phyloP scores from a whole-genome alignment of 495 filamentous ascomycete species.

The Penicillium coffeae region DNA sequence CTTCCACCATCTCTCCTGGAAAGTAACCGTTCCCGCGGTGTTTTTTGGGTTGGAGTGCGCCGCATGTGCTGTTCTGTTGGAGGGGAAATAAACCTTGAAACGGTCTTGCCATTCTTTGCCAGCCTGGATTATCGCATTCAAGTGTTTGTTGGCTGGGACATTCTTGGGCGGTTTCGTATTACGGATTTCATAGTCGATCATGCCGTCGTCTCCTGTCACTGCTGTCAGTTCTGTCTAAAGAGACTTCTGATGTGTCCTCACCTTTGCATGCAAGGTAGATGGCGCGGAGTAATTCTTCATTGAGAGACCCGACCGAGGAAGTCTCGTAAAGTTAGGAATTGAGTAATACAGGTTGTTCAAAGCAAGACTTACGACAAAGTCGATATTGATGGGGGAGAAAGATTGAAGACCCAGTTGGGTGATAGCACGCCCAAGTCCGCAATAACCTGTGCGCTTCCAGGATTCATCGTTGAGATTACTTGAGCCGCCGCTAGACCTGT shows the following conservation, averaged over 20 bases:
- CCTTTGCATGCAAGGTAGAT: constrained; percentile 78
- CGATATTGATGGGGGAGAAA: constrained; percentile 48
- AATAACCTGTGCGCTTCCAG: constrained; percentile 63
- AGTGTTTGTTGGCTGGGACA: constrained; percentile 10
- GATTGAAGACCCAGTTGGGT: constrained; percentile 51
- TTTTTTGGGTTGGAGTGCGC: constrained; percentile 54
- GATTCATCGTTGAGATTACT: constrained; percentile 52
- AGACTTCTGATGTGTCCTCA: no score
- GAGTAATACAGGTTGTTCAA: not conserved
- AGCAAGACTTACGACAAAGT: constrained; percentile 49
- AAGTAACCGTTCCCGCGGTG: constrained; percentile 77
- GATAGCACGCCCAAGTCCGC: constrained; percentile 62
- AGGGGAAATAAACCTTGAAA: constrained; percentile 82
- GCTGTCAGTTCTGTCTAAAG: not conserved
- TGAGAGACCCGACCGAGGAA: constrained; percentile 76
- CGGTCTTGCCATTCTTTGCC: constrained; percentile 43
- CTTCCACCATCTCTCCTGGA: constrained; percentile 65
- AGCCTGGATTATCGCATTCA: constrained; percentile 15
- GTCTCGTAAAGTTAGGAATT: constrained; percentile 40
- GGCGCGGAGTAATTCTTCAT: constrained; percentile 59
- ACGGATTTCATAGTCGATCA: constrained; percentile 52
- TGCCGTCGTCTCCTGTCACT: constrained; percentile 53
- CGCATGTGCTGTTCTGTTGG: constrained; percentile 59
- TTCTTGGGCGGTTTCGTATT: constrained; percentile 23
- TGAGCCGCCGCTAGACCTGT: constrained; percentile 51